Evolutionary conservation across 2,329 filamentous ascomycete species (phyloP), one percentile per base, ranked within the genome.

Genomic region (Trichothecium sympodiale): DNA sequence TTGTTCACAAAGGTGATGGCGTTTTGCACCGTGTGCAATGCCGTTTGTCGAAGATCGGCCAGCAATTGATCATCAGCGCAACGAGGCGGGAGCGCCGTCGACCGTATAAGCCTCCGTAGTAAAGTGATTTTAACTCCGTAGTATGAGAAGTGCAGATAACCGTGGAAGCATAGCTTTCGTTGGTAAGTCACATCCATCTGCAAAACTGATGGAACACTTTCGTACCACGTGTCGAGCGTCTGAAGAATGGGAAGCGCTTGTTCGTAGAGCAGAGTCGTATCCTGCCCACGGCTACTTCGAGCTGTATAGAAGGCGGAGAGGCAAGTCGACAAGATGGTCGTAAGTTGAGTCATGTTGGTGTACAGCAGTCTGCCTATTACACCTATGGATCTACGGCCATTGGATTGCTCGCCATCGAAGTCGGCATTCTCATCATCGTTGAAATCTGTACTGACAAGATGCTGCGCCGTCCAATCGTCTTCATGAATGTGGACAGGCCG

Each of bases 211-310:
- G 65, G 65, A 7, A 69, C 51, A 17, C 44, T 56, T 17, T 59
- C 54, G 35, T 61, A 65, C 67, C 67, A 71, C 33, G 57, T 55
- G 23, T 62, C 63, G n/a, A 71, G 47, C 29, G 55, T 56, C 17
- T 67, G 56, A 9, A 69, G 63, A 1, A 69, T 56, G 2, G 66
- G 65, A 31, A 63, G 62, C 2, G 66, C 66, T 25, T 63, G 62
- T 40, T 65, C 61, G 10, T 67, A 56, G 1, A 69, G 61, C 12
- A 51, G 29, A 7, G 46, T 36, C 1, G 52, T 54, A 17, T 55
- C 52, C 33, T 55, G 52, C 35, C 54, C 51, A 31, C 46, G 43
- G 30, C 48, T 45, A 5, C 41, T 44, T 4, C 49, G 41, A 3
- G 46, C 46, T 17, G 56, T 64, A 39, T 68, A 69, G 16, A 71